Evolutionary conservation across 345 rosid species (phyloP).

Genomic region (Barbarea vulgaris): DNA sequence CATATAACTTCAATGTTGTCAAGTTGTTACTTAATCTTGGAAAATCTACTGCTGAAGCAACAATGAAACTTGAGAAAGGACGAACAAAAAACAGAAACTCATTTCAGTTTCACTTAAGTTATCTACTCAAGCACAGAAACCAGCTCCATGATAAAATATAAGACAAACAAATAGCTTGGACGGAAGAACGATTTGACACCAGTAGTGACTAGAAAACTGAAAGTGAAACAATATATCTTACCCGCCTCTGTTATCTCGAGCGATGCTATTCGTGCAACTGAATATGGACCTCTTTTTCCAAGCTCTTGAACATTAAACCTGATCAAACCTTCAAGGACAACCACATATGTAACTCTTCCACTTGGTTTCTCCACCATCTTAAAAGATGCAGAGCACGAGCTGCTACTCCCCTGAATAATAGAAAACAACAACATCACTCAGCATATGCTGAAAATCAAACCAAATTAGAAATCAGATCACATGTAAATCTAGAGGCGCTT

Average conservation of each 20-base stretch:
- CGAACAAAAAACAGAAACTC: slow-evolving; percentile 13
- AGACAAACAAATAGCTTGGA: slow-evolving; percentile 1
- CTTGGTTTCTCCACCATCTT: slow-evolving; percentile 99
- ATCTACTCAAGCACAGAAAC: slow-evolving; percentile 98
- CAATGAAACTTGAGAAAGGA: background rate
- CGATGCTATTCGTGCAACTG: slow-evolving; percentile 82
- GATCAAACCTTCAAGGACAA: slow-evolving; percentile 96
- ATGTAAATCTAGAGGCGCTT: background rate
- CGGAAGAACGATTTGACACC: background rate
- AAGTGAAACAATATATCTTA: slow-evolving; percentile 38
- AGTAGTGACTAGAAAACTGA: background rate
- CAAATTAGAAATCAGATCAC: slow-evolving; percentile 20
- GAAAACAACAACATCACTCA: slow-evolving; percentile 19
- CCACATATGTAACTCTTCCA: slow-evolving; percentile 97
- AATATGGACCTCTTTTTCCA: slow-evolving; percentile 86
- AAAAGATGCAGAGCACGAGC: slow-evolving; percentile 98
- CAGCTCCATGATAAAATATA: slow-evolving; percentile 60
- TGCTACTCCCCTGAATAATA: slow-evolving; percentile 78
- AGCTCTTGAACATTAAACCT: slow-evolving; percentile 94
- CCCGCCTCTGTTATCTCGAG: slow-evolving; percentile 92
- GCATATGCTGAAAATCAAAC: slow-evolving; percentile 9
- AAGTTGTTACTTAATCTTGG: slow-evolving; percentile 5
- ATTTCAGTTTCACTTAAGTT: slow-evolving; percentile 7
- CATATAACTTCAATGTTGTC: too few relatives aligned
- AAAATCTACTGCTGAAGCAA: slow-evolving; percentile 18